Evolutionary conservation across 805 yeast species (phyloP).

Genomic region (Kuraishia borneana): DNA sequence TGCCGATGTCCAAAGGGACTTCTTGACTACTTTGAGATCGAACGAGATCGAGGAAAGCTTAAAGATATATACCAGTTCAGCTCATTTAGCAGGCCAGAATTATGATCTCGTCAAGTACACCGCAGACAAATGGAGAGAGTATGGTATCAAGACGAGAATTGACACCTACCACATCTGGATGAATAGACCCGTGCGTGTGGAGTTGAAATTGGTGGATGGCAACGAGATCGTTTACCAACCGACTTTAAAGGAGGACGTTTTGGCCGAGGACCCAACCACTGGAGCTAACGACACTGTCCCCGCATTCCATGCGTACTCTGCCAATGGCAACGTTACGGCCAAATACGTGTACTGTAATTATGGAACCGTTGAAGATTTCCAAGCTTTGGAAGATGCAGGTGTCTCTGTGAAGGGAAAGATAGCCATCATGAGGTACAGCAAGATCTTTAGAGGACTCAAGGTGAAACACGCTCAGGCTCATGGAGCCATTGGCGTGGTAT

Average conservation of each 20-base stretch:
- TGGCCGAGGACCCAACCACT: constrained; percentile 28
- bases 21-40: constrained; percentile 28
- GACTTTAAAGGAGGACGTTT: constrained; percentile 35
- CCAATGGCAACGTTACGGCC: constrained; percentile 48
- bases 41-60: constrained; percentile 24
- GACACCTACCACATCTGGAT: constrained; percentile 50
- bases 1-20: constrained; percentile 59
- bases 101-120: constrained; percentile 37
- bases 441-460: constrained; percentile 40
- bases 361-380: constrained; percentile 47
- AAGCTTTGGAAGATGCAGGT: constrained; percentile 21
- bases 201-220: constrained; percentile 22
- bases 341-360: constrained; percentile 49
- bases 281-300: constrained; percentile 26
- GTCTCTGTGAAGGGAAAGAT: constrained; percentile 43
- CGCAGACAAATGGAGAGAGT: constrained; percentile 31
- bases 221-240: constrained; percentile 32
- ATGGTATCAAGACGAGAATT: constrained; percentile 36
- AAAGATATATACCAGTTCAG: constrained; percentile 24
- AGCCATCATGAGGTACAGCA: constrained; percentile 44
- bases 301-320: constrained; percentile 55
- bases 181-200: constrained; percentile 37
- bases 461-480: constrained; percentile 47
- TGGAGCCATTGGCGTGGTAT: constrained; percentile 53
- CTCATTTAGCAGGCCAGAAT: constrained; percentile 37